Evolutionary conservation across 1,284 basidiomycete species (phyloP).

Genomic region (Ceratobasidium sp.): DNA sequence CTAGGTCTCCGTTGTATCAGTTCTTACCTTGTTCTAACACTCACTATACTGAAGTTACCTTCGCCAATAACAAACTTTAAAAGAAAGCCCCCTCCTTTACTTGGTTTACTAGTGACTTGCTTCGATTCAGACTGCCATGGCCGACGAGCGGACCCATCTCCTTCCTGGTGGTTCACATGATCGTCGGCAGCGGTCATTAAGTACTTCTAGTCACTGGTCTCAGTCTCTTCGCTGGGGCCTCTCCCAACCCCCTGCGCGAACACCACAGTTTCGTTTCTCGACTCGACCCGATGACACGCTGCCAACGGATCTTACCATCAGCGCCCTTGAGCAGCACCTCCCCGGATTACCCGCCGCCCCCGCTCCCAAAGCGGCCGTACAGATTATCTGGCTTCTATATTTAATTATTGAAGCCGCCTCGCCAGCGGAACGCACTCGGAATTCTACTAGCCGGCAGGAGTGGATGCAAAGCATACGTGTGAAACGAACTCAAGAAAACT

Average conservation of each 20-base stretch:
- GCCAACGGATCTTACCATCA: slow-evolving; percentile 38
- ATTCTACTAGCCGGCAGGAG: slow-evolving; percentile 33
- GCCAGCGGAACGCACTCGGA: slow-evolving; percentile 14
- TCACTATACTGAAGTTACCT: no score
- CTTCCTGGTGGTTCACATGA: slow-evolving; percentile 25
- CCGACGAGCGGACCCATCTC: slow-evolving; percentile 34
- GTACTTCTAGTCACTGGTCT: slow-evolving; percentile 40
- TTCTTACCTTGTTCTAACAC: neutral
- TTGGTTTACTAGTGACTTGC: neutral
- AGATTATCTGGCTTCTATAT: slow-evolving; percentile 36
- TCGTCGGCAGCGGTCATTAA: slow-evolving; percentile 32
- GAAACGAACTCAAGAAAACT: slow-evolving; percentile 32
- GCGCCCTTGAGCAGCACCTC: slow-evolving; percentile 25
- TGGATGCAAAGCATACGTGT: slow-evolving; percentile 23
- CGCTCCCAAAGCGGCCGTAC: slow-evolving; percentile 24
- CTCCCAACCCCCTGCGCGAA: slow-evolving; percentile 24
- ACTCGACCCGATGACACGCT: slow-evolving; percentile 30
- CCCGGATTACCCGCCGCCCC: slow-evolving; percentile 24
- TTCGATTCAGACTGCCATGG: neutral
- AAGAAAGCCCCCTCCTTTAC: neutral
- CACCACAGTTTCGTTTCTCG: slow-evolving; percentile 36
- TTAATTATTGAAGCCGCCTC: slow-evolving; percentile 30
- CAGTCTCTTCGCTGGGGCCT: slow-evolving; percentile 33
- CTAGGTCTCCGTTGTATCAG: neutral
- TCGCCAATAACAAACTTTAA: no score